phyloP scores from a whole-genome alignment of 2,329 filamentous ascomycete species.

The Diaporthe citrichinensis region DNA sequence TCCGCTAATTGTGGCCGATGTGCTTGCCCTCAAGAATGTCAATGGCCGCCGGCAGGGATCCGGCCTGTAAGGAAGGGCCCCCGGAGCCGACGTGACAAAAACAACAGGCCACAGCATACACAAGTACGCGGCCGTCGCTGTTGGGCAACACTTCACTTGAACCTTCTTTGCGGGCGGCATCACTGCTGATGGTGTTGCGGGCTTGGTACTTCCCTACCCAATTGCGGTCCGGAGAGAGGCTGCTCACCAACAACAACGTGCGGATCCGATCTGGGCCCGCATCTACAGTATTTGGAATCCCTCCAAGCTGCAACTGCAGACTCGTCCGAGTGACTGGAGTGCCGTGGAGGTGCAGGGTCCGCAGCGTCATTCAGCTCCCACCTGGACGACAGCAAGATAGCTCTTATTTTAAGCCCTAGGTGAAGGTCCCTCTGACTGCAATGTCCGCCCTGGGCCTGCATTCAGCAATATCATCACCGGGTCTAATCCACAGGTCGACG shows the following conservation, averaged over 20 bases:
- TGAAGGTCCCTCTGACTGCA: not conserved
- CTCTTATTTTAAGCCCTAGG: not conserved
- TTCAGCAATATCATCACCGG: not conserved
- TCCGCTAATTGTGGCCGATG: slow-evolving; percentile 36
- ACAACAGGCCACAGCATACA: slow-evolving; percentile 26
- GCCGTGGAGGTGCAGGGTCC: too few relatives aligned
- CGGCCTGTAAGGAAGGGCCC: slow-evolving; percentile 8
- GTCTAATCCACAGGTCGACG: not conserved
- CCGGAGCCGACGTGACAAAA: slow-evolving; percentile 26
- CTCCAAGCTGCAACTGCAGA: not conserved
- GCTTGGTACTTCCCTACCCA: not conserved
- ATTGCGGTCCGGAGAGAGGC: not conserved
- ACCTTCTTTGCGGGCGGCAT: not conserved
- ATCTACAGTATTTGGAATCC: not conserved
- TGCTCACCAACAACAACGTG: not conserved
- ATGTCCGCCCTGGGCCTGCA: not conserved
- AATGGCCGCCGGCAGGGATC: slow-evolving; percentile 22
- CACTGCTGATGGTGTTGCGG: not conserved
- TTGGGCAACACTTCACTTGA: not conserved
- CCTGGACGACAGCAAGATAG: not conserved
- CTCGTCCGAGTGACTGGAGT: not conserved
- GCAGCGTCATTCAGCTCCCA: too few relatives aligned
- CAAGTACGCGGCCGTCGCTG: slow-evolving; percentile 10
- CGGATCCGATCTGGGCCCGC: not conserved
- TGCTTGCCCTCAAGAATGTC: slow-evolving; percentile 28